Percentiles rank a stretch among this genome's conserved stretches.
These are phyloP conservation scores for Rubia balearica DNA, from an alignment of 305 asterid species.

Conservation along the genomic window DNA sequence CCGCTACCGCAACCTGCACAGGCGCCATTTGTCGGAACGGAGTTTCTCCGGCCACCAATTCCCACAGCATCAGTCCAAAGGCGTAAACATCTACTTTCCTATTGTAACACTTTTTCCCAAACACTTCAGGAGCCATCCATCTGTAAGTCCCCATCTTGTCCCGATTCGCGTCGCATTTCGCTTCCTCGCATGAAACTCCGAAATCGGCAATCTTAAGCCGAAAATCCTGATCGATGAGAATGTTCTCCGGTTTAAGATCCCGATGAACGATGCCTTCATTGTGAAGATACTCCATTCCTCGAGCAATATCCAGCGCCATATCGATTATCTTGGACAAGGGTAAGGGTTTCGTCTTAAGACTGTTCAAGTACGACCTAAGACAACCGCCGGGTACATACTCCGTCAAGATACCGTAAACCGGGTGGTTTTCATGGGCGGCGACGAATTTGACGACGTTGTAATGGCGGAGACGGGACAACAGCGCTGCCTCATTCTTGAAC, in stretches of 20 bases:
- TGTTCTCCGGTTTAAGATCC: constrained; percentile 31
- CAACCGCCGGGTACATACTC: constrained; percentile 31
- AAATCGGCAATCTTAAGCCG: constrained; percentile 28
- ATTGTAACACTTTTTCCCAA: constrained; percentile 20
- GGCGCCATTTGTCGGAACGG: constrained; percentile 25
- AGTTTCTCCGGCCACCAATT: constrained; percentile 18
- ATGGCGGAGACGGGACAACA: constrained; percentile 57
- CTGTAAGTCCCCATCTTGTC: constrained; percentile 25
- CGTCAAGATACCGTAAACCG: constrained; percentile 25
- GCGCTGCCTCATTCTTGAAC: constrained; percentile 44
- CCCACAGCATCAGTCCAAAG: constrained; percentile 32
- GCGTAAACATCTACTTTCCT: constrained; percentile 33
- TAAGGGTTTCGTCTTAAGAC: constrained; percentile 17
- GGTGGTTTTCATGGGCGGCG: constrained; percentile 27
- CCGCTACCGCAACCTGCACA: constrained; percentile 29
- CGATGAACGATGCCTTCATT: constrained; percentile 31
- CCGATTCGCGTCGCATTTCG: constrained; percentile 13
- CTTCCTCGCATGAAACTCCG: constrained; percentile 27
- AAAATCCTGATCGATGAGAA: constrained; percentile 19
- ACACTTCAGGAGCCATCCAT: constrained; percentile 40
- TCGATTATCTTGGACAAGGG: constrained; percentile 14
- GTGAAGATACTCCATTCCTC: constrained; percentile 29
- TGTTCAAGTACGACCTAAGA: constrained; percentile 26
- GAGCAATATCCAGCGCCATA: constrained; percentile 28
- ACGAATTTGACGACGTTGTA: constrained; percentile 34